Evolutionary conservation across 371 early-diverging fungal species (phyloP).

Genomic region (Actinomucor elegans): DNA sequence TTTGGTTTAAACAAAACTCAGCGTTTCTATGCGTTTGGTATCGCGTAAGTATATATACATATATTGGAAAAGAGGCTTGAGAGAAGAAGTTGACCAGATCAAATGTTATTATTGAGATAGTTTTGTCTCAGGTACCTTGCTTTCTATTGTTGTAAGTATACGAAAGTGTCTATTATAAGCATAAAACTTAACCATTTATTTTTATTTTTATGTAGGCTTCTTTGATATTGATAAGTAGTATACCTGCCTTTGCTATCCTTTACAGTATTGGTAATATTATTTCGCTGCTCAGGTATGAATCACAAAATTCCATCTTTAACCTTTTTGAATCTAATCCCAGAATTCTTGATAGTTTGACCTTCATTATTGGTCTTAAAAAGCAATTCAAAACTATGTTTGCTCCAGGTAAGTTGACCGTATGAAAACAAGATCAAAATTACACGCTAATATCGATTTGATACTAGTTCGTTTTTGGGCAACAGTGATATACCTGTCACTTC

Average conservation of each 20-base stretch:
- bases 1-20: conserved; percentile 74
- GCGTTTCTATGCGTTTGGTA: conserved; percentile 89
- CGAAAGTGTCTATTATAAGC: background rate
- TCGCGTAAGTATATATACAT: conserved; percentile 46
- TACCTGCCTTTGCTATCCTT: conserved; percentile 81
- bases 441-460: no score
- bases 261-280: conserved; percentile 91
- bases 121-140: conserved; percentile 72
- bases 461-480: conserved; percentile 47
- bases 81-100: background rate
- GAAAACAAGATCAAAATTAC: no score
- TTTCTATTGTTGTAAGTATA: conserved; percentile 70
- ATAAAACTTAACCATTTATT: conserved; percentile 1
- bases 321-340: no score
- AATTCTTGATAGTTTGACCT: conserved; percentile 90
- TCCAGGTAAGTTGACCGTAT: conserved; percentile 59
- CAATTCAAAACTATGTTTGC: conserved; percentile 87
- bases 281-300: conserved; percentile 74
- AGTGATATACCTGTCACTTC: conserved; percentile 28
- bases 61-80: background rate
- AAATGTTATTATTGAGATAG: conserved; percentile 25
- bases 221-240: conserved; percentile 55
- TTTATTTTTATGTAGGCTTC: conserved; percentile 53
- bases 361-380: conserved; percentile 82
- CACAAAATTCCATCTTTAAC: no score